These are phyloP conservation scores for Nicotiana paniculata DNA, from an alignment of 257 asterid genomes.

Conservation along the genomic window DNA sequence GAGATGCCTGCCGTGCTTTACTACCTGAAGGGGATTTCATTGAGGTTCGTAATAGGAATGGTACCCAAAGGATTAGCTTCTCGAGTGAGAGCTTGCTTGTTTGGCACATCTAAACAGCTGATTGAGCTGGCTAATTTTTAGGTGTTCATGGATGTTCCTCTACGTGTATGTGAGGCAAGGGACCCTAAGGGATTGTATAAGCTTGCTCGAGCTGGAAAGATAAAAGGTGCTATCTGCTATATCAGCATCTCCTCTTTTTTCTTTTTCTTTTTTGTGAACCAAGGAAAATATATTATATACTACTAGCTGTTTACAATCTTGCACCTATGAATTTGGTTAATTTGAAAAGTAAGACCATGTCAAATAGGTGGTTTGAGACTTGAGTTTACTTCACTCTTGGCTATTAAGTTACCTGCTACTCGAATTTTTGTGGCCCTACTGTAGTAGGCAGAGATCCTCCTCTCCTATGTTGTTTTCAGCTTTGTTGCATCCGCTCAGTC, in stretches of 20 bases:
- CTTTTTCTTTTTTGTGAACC: background rate
- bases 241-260: background rate
- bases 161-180: constrained; percentile 83
- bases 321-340: background rate
- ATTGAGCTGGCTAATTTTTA: constrained; percentile 21
- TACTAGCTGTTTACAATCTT: constrained; percentile 3
- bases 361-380: background rate
- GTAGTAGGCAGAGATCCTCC: background rate
- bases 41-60: constrained; percentile 46
- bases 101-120: background rate
- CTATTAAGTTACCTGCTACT: background rate
- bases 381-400: background rate
- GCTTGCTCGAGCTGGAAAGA: constrained; percentile 95
- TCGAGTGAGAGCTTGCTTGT: background rate
- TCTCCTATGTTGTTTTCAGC: background rate
- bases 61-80: background rate
- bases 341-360: background rate
- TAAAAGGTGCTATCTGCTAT: constrained; percentile 53
- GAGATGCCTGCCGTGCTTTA: constrained; percentile 87
- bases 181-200: constrained; percentile 98
- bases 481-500: background rate
- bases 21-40: constrained; percentile 85
- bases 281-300: constrained; percentile 5
- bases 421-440: background rate
- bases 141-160: constrained; percentile 95